Evolutionary conservation across 345 rosid genomes (phyloP), one percentile per base, ranked within the genome.

Genomic region (Pistacia integerrima): DNA sequence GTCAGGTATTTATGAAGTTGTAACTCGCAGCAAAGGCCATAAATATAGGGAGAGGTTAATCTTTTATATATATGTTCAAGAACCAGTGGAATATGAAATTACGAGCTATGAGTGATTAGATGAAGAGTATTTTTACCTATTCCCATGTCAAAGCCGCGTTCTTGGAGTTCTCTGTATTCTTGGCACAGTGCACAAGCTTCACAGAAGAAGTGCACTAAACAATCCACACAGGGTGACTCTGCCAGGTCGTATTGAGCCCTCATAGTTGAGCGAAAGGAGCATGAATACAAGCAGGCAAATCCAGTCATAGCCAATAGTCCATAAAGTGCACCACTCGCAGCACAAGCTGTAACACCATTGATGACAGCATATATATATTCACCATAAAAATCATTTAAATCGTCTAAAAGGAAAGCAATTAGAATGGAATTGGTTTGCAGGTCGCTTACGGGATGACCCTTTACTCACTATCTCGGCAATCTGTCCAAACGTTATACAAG

Each of bases 401-500:
- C 3, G 30, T 13, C n/a, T 52, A 17, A 20, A 64, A 46, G 1
- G 46, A 5, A 41, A 41, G 46, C 0, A 41, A 25, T 16, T 20
- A 30, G 48, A 30, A 5, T 12, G 35, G 6, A 56, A 70, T 35
- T 38, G 57, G 58, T 41, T 11, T 58, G 74, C 36, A 72, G 52
- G 38, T 38, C 8, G 20, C 80, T 76, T 84, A 84, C 87, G 11
- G 66, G 80, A 28, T 25, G 76, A 72, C 17, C 89, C 88, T 79
- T 61, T 55, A 36, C 85, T 81, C 9, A 82, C 77, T 1, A 86
- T 83, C 64, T 88, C 87, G 28, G 90, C 82, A 12, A 85, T 82
- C 73, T 88, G 90, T 75, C 90, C 90, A 55, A 85, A 84, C 6
- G 89, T 89, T 64, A 89, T 81, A 78, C 90, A 87, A 9, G 92